Conservation (phyloP, 2,329 filamentous ascomycete genomes). For the Cercospora sp. region DNA sequence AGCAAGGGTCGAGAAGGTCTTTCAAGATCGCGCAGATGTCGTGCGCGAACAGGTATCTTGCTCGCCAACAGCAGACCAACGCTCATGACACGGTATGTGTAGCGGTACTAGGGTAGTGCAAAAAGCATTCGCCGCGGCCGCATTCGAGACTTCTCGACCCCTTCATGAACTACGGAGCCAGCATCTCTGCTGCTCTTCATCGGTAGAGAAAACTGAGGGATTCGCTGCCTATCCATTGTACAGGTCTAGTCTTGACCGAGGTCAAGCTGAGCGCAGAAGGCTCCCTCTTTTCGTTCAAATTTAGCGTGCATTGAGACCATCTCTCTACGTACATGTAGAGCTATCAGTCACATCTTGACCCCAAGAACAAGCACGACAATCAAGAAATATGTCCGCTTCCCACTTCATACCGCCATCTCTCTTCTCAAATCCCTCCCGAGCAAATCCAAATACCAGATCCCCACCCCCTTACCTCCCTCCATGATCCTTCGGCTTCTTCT, state of each 20-base stretch:
- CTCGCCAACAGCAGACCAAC: background rate
- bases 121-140: background rate
- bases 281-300: background rate
- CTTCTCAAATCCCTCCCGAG: background rate
- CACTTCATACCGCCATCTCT: background rate
- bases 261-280: background rate
- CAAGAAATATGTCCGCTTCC: background rate
- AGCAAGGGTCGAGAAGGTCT: background rate
- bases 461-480: background rate
- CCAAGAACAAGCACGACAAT: background rate
- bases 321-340: background rate
- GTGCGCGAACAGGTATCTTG: background rate
- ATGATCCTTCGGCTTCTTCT: background rate
- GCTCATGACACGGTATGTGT: background rate
- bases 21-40: background rate
- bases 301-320: background rate
- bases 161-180: background rate
- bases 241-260: background rate
- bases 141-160: background rate
- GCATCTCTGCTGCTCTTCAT: background rate
- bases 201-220: background rate
- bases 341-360: background rate
- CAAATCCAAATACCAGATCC: background rate
- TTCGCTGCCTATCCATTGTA: background rate
- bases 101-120: background rate